Evolutionary conservation across 176 grass and related monocot genomes (phyloP), one percentile per base, ranked within the genome.

Genomic region (Oryza brachyantha): DNA sequence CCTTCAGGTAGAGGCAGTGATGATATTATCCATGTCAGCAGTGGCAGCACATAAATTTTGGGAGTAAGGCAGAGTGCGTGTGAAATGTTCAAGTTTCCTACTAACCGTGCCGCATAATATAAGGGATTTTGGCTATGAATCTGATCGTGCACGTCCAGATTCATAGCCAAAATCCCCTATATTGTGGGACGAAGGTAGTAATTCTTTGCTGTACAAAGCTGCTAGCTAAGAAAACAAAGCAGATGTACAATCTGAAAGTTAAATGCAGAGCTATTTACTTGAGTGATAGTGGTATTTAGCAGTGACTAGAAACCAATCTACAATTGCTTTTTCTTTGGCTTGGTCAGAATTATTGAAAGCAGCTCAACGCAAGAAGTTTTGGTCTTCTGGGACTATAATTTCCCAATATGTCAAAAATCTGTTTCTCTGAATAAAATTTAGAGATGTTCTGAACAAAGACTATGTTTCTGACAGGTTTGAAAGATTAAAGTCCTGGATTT

Each of bases 401-500:
- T 40, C 50, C 46, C 62, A 28, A 38, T 25, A 13, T 8, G 29
- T 14, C 24, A 29, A 14, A 25, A 70, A 70, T 70, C 1, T 22
- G 32, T 66, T 59, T 46, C 12, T 64, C 1, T 5, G 10, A 48
- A 19, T 3, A 46, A 7, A 50, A 70, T 21, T 9, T 57, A 60
- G 13, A 72, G 28, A 45, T 71, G 43, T 45, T 77, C 72, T 85
- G 65, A 81, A 76, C 19, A 69, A 29, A 28, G 0, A 36, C 1
- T 22, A 17, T 61, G 5, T 77, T 74, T 22, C 24, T 45, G 67
- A 28, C 72, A 81, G 87, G 72, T 67, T 72, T 65, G 28, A 28
- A 81, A 81, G 72, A 81, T 54, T 57, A 36, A 76, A 80, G 38
- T 29, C 22, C 83, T 36, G 57, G 46, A 3, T 57, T 58, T 32